Conservation (phyloP, 345 rosid species). For the Ceriops zippeliana region DNA sequence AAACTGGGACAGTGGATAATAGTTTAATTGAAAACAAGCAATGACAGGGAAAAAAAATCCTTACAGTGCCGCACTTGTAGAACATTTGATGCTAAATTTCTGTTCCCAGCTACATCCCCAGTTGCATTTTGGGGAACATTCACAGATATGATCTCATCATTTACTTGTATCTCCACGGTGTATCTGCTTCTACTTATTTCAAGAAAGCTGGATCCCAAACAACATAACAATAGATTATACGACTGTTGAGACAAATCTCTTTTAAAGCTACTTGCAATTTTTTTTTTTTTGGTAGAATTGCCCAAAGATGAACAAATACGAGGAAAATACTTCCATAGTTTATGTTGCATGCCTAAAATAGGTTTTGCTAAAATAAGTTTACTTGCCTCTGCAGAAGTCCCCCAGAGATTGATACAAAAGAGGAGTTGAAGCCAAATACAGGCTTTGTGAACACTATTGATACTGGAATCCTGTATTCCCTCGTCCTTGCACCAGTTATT, state of each 20-base stretch:
- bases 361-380: slow-evolving; percentile 12
- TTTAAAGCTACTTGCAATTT: neutral
- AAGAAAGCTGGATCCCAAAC: slow-evolving; percentile 51
- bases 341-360: neutral
- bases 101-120: slow-evolving; percentile 85
- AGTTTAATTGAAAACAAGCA: neutral
- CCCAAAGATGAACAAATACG: neutral
- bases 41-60: slow-evolving; percentile 9
- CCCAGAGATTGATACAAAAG: slow-evolving; percentile 63
- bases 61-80: slow-evolving; percentile 80
- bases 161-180: slow-evolving; percentile 56
- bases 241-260: neutral
- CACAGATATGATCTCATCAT: slow-evolving; percentile 40
- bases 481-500: slow-evolving; percentile 62
- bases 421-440: slow-evolving; percentile 80
- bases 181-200: slow-evolving; percentile 60
- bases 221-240: slow-evolving; percentile 11
- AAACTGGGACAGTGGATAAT: neutral
- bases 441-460: slow-evolving; percentile 75
- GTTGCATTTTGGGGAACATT: slow-evolving; percentile 75
- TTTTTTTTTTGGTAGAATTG: neutral
- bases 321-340: neutral
- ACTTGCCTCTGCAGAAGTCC: slow-evolving; percentile 77
- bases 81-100: slow-evolving; percentile 63
- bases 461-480: slow-evolving; percentile 48